Percentiles rank a stretch among this genome's conserved stretches.
These are phyloP conservation scores for Funneliformis caledonium DNA, from an alignment of 371 early-diverging fungal genomes.

Conservation along the genomic window DNA sequence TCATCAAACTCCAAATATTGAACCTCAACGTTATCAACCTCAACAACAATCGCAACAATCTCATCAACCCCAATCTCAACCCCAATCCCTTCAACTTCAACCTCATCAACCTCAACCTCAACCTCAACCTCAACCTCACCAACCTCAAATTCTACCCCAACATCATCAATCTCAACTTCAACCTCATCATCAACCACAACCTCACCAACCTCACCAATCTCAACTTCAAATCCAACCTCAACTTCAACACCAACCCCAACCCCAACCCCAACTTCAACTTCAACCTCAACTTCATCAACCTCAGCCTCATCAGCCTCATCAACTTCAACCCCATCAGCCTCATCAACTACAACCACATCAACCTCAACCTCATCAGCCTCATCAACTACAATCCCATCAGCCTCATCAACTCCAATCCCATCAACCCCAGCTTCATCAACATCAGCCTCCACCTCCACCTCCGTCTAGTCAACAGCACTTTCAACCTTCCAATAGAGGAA, in stretches of 20 bases:
- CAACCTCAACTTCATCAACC: not conserved
- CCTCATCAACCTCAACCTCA: not conserved
- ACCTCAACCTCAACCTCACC: not conserved
- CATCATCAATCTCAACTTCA: too few relatives aligned
- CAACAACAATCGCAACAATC: not conserved
- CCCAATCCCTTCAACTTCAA: not conserved
- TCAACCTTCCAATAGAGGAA: too few relatives aligned
- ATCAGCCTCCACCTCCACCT: not conserved
- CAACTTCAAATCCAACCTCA: not conserved
- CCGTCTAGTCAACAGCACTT: not conserved
- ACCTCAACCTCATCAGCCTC: not conserved
- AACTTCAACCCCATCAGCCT: not conserved
- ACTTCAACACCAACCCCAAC: not conserved
- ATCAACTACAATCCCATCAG: not conserved
- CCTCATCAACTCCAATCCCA: not conserved
- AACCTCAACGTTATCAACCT: not conserved
- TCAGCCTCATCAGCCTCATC: not conserved
- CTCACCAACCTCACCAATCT: not conserved
- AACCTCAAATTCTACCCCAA: not conserved
- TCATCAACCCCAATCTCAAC: not conserved
- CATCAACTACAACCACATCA: not conserved
- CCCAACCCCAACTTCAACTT: not conserved
- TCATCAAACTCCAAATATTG: not conserved
- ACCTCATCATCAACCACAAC: not conserved
- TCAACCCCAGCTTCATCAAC: not conserved